phyloP scores from a whole-genome alignment of 164 flowering plant species.

The Warburgia ugandensis region DNA sequence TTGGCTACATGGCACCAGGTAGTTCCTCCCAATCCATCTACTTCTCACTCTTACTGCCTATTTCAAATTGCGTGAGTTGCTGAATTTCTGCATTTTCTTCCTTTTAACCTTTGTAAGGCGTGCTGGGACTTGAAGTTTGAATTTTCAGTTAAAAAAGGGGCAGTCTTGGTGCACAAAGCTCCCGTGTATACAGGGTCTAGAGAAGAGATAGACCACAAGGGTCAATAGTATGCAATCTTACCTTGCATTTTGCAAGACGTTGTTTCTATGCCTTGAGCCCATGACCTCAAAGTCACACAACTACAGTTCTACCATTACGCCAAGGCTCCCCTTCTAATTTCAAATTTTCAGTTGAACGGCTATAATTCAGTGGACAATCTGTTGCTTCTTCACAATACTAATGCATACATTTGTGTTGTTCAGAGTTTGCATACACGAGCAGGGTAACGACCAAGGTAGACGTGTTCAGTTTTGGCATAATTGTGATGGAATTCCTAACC shows the following conservation, averaged over 20 bases:
- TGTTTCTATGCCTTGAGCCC: too few relatives aligned
- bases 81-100: not conserved
- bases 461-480: slow-evolving; percentile 76
- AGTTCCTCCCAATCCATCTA: slow-evolving; percentile 7
- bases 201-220: too few relatives aligned
- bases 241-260: too few relatives aligned
- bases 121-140: too few relatives aligned
- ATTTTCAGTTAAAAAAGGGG: too few relatives aligned
- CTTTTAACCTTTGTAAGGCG: too few relatives aligned
- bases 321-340: too few relatives aligned
- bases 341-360: not conserved
- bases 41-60: not conserved
- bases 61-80: not conserved
- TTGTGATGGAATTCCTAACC: slow-evolving; percentile 69
- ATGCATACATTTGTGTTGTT: not conserved
- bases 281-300: too few relatives aligned
- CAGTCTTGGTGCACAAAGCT: too few relatives aligned
- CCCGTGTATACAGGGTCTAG: too few relatives aligned
- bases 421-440: slow-evolving; percentile 84
- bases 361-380: not conserved
- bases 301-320: too few relatives aligned
- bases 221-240: too few relatives aligned
- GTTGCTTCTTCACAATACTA: not conserved
- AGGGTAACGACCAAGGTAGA: slow-evolving; percentile 69
- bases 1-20: slow-evolving; percentile 96